Percentiles rank a stretch among this genome's conserved stretches.
Evolutionary conservation across 1,139 yeast species (phyloP).

Genomic region (Debaryomyces fabryi): DNA sequence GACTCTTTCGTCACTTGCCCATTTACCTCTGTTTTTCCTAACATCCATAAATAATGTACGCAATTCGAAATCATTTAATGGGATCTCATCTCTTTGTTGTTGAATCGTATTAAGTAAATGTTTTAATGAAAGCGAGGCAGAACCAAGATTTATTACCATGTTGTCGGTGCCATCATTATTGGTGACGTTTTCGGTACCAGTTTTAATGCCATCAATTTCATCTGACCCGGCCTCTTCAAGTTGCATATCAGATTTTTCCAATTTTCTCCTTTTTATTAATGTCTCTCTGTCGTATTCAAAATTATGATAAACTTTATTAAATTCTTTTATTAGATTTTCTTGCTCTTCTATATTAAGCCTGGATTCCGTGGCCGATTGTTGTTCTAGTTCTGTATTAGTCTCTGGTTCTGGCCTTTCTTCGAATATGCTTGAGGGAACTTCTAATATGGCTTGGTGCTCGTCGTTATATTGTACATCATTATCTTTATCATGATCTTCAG

Average conservation of each 20-base stretch:
- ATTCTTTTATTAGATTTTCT: conserved; percentile 42
- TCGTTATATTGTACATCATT: conserved; percentile 22
- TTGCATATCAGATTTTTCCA: conserved; percentile 79
- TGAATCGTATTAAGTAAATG: conserved; percentile 81
- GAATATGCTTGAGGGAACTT: conserved; percentile 33
- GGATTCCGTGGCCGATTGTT: conserved; percentile 12
- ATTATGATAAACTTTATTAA: conserved; percentile 71
- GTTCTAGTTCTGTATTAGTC: conserved; percentile 13
- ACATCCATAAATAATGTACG: conserved; percentile 88
- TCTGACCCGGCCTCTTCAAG: conserved; percentile 44
- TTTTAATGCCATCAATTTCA: conserved; percentile 3
- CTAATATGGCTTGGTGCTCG: conserved; percentile 32
- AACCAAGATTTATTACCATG: conserved; percentile 60
- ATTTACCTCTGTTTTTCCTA: conserved; percentile 90
- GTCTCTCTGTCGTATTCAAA: conserved; percentile 86
- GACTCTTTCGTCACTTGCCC: conserved; percentile 93
- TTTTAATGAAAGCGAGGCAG: conserved; percentile 80
- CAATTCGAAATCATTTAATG: conserved; percentile 82
- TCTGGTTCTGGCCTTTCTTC: conserved; percentile 14
- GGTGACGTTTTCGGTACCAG: conserved; percentile 10
- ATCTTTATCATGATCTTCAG: background rate
- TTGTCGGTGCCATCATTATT: conserved; percentile 13
- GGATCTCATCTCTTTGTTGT: conserved; percentile 69
- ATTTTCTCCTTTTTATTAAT: conserved; percentile 69
- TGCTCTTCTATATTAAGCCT: conserved; percentile 32